Evolutionary conservation across 441 rosid genomes (phyloP).

Genomic region (Corymbia calophylla): DNA sequence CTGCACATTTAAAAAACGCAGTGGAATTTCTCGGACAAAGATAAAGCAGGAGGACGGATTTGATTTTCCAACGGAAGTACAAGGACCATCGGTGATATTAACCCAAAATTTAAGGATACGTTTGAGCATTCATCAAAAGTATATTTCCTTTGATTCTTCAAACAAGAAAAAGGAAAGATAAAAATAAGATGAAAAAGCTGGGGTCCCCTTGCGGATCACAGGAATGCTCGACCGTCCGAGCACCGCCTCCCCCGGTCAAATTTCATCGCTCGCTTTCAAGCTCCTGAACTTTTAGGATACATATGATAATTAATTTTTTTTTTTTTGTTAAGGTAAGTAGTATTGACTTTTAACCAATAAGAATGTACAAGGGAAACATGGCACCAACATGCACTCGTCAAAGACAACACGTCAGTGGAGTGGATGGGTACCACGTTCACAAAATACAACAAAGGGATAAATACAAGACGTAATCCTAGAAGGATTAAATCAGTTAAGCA

Average conservation of each 20-base stretch:
- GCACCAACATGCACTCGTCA: too few species aligned
- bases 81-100: neutral
- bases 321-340: too few species aligned
- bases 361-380: too few species aligned
- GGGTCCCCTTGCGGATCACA: neutral
- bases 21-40: neutral
- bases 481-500: too few species aligned
- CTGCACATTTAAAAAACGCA: neutral
- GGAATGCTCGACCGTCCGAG: neutral
- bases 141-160: neutral
- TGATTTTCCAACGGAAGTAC: neutral
- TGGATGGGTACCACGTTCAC: too few species aligned
- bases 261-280: neutral
- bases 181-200: neutral
- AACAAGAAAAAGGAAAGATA: neutral
- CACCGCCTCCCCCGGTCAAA: neutral
- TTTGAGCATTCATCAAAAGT: rapidly evolving
- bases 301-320: too few species aligned
- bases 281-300: neutral
- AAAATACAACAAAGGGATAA: too few species aligned
- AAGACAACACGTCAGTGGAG: too few species aligned
- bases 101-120: neutral
- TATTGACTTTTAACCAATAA: too few species aligned
- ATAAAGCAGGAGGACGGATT: neutral
- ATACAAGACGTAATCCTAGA: too few species aligned